These are phyloP conservation scores for Candida ulmi DNA, from an alignment of 805 yeast species.

Conservation along the genomic window DNA sequence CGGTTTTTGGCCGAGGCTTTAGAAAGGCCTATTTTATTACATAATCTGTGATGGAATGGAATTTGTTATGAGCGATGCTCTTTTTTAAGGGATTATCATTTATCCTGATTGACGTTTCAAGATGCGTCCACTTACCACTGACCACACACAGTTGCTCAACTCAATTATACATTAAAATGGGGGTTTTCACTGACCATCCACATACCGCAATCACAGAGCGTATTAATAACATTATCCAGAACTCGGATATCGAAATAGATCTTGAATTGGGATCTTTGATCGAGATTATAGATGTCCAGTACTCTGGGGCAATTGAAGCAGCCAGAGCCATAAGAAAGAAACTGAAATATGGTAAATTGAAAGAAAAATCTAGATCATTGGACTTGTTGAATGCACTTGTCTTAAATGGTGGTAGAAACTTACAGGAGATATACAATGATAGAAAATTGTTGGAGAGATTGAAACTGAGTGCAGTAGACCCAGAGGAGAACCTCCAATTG, in stretches of 20 bases:
- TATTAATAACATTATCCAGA: conserved; percentile 43
- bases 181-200: conserved; percentile 53
- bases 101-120: too few relatives aligned
- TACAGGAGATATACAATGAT: conserved; percentile 53
- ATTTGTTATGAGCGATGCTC: too few relatives aligned
- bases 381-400: conserved; percentile 54
- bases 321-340: conserved; percentile 88
- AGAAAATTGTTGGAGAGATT: conserved; percentile 61
- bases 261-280: conserved; percentile 29
- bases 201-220: conserved; percentile 65
- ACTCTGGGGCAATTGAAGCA: conserved; percentile 57
- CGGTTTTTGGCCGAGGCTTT: too few relatives aligned
- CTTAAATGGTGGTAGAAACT: conserved; percentile 41
- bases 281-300: conserved; percentile 27
- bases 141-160: too few relatives aligned
- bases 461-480: conserved; percentile 38
- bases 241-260: conserved; percentile 26
- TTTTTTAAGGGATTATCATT: too few relatives aligned
- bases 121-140: too few relatives aligned
- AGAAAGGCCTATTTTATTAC: too few relatives aligned
- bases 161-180: too few relatives aligned
- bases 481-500: conserved; percentile 41
- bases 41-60: too few relatives aligned
- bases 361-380: conserved; percentile 65
- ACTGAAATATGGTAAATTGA: conserved; percentile 72